Evolutionary conservation across 345 rosid species (phyloP).

Genomic region (Abelmoschus esculentus): DNA sequence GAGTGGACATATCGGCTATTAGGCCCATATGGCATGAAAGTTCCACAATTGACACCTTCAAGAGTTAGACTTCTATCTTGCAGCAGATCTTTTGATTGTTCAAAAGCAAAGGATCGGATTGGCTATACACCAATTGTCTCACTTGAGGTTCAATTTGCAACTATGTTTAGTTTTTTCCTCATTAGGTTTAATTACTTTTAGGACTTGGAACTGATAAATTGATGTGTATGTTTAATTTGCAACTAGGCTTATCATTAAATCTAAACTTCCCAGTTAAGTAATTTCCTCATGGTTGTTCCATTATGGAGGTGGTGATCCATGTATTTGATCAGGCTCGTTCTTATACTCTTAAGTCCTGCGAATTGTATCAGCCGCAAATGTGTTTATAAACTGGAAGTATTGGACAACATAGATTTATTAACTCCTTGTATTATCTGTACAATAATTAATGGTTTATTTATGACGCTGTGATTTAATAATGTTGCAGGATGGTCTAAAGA

Average conservation of each 20-base stretch:
- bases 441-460: not conserved
- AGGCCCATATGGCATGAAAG: constrained; percentile 81
- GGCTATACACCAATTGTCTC: constrained; percentile 72
- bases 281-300: constrained; percentile 3
- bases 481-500: constrained; percentile 72
- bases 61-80: constrained; percentile 82
- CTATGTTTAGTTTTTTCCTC: not conserved
- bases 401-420: constrained; percentile 1
- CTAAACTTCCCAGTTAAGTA: not conserved
- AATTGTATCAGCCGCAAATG: not conserved
- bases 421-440: not conserved
- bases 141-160: constrained; percentile 66
- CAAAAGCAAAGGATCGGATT: constrained; percentile 75
- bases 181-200: not conserved
- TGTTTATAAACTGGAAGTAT: not conserved
- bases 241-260: not conserved
- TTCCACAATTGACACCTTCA: constrained; percentile 85
- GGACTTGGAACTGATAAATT: not conserved
- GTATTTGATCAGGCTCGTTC: not conserved
- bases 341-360: not conserved
- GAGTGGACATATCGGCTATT: constrained; percentile 58
- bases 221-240: constrained; percentile 1
- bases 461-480: constrained; percentile 13
- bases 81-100: constrained; percentile 63
- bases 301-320: not conserved